Percentiles rank a stretch among this genome's conserved stretches.
These are phyloP conservation scores for Arthrocladium fulminans DNA, from an alignment of 2,329 filamentous ascomycete genomes.

Conservation along the genomic window DNA sequence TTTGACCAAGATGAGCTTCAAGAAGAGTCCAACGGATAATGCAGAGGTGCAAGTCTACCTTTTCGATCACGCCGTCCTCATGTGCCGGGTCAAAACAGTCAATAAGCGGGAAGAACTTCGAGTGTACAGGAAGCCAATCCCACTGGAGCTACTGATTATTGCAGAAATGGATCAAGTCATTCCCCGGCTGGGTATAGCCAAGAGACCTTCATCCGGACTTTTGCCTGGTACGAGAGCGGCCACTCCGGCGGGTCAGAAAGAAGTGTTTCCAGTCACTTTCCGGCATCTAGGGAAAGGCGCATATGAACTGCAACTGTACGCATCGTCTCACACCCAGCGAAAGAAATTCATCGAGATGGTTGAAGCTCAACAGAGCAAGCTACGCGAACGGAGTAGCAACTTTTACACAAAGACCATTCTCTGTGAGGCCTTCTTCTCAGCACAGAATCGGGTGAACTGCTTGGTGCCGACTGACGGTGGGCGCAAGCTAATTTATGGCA, in stretches of 20 bases:
- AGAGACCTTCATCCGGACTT: conserved; percentile 80
- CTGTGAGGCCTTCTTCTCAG: conserved; percentile 84
- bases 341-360: conserved; percentile 98
- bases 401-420: conserved; percentile 60
- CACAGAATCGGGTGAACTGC: conserved; percentile 83
- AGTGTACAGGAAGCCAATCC: conserved; percentile 91
- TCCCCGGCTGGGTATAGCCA: conserved; percentile 67
- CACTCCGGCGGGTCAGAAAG: conserved; percentile 47
- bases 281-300: conserved; percentile 90
- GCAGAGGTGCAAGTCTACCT: conserved; percentile 89
- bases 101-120: conserved; percentile 93
- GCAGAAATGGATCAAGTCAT: conserved; percentile 96
- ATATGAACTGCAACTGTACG: conserved; percentile 85
- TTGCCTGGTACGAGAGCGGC: conserved; percentile 53
- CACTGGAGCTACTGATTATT: conserved; percentile 84
- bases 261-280: conserved; percentile 93
- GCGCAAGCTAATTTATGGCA: conserved; percentile 87
- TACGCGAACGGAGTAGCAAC: conserved; percentile 63
- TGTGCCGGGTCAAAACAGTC: conserved; percentile 82
- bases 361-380: conserved; percentile 75
- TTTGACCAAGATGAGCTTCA: conserved; percentile 87
- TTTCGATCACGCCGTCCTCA: conserved; percentile 88
- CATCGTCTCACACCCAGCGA: conserved; percentile 71
- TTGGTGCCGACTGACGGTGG: conserved; percentile 95
- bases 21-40: conserved; percentile 81